Conservation (phyloP, 1,139 yeast species). For the Candida tetrigidarum region DNA sequence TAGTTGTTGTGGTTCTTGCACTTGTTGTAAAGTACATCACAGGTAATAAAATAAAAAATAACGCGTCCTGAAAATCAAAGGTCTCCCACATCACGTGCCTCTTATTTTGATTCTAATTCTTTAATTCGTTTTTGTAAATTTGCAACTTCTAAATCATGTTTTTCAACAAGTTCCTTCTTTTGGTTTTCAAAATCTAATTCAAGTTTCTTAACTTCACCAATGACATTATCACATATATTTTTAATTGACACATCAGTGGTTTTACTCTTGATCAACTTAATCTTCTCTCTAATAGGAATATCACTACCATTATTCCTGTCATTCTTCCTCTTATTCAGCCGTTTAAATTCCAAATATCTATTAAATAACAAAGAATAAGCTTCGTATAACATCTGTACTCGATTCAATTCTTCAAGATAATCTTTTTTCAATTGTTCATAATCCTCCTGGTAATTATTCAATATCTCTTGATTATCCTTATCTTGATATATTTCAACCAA, state of each 20-base stretch:
- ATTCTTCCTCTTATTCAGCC: background rate
- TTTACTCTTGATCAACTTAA: slow-evolving; percentile 26
- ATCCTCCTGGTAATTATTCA: slow-evolving; percentile 11
- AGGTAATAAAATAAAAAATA: background rate
- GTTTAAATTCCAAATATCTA: slow-evolving; percentile 44
- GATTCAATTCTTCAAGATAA: slow-evolving; percentile 33
- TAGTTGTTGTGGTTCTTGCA: background rate
- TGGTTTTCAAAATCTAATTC: slow-evolving; percentile 4
- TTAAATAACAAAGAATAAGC: slow-evolving; percentile 44
- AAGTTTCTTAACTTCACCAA: slow-evolving; percentile 20
- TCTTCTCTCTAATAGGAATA: slow-evolving; percentile 23
- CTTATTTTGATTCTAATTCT: slow-evolving; percentile 2
- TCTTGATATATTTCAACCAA: slow-evolving; percentile 24
- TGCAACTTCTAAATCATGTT: slow-evolving; percentile 3
- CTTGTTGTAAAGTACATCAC: too few relatives aligned
- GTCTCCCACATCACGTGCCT: background rate
- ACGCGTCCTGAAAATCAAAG: slow-evolving; percentile 1
- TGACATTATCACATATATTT: slow-evolving; percentile 27
- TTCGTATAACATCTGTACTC: slow-evolving; percentile 34
- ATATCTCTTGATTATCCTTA: slow-evolving; percentile 13
- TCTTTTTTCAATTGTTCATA: slow-evolving; percentile 32
- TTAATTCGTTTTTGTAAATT: background rate
- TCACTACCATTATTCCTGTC: background rate
- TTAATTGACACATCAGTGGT: slow-evolving; percentile 27
- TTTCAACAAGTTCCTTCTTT: background rate